These are phyloP conservation scores for Candida parachauliodes DNA, from an alignment of 805 yeast species.

Conservation along the genomic window DNA sequence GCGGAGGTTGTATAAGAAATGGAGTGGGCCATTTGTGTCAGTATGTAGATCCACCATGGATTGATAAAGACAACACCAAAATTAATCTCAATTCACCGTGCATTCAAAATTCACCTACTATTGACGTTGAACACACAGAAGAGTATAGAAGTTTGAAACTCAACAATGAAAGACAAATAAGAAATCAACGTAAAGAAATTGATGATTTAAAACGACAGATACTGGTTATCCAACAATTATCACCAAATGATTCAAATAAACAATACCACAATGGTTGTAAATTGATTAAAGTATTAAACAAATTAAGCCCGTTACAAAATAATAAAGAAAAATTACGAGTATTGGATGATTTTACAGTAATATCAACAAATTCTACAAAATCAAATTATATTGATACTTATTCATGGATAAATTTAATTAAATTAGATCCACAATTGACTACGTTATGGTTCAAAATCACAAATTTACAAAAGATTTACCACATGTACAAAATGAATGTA, in stretches of 20 bases:
- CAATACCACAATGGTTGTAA: neutral
- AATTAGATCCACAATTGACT: slow-evolving; percentile 38
- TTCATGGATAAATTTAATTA: slow-evolving; percentile 38
- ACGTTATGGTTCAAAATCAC: slow-evolving; percentile 39
- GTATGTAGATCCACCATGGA: slow-evolving; percentile 40
- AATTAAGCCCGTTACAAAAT: slow-evolving; percentile 16
- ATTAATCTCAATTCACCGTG: neutral
- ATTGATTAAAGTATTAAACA: slow-evolving; percentile 18
- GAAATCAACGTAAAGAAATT: slow-evolving; percentile 26
- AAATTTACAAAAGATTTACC: slow-evolving; percentile 38
- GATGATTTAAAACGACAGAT: slow-evolving; percentile 29
- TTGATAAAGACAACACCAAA: slow-evolving; percentile 8
- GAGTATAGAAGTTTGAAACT: slow-evolving; percentile 16
- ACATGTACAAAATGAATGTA: slow-evolving; percentile 27
- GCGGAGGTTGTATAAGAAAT: slow-evolving; percentile 39
- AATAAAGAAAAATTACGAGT: slow-evolving; percentile 13
- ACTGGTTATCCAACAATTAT: slow-evolving; percentile 16
- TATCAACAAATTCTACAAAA: neutral
- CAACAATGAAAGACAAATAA: slow-evolving; percentile 19
- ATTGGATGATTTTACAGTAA: slow-evolving; percentile 13
- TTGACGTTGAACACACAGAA: slow-evolving; percentile 12
- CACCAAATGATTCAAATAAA: slow-evolving; percentile 3
- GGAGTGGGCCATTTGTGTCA: slow-evolving; percentile 39
- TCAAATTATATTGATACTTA: slow-evolving; percentile 20
- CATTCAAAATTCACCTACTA: neutral